Percentiles rank a stretch among this genome's conserved stretches.
Evolutionary conservation across 176 grass and related monocot species (phyloP).

Genomic region (Musa schizocarpa): DNA sequence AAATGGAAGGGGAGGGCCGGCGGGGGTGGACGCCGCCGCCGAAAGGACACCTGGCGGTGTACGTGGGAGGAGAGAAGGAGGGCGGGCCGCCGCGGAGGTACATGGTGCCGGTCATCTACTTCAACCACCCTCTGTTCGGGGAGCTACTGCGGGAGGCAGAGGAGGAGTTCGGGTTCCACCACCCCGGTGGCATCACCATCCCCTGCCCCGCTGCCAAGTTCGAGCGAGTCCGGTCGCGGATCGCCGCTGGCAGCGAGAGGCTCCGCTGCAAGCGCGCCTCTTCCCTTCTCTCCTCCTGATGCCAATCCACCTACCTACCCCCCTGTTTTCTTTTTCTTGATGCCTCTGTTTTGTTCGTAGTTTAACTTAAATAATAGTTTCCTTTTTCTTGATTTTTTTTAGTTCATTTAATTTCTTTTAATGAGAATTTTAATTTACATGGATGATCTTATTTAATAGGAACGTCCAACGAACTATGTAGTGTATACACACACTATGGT

Average conservation of each 20-base stretch:
- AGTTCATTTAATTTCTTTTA: too few relatives aligned
- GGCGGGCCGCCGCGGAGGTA: constrained; percentile 37
- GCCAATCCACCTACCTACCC: too few relatives aligned
- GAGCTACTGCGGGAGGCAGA: constrained; percentile 83
- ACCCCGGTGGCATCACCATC: constrained; percentile 93
- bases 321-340: too few relatives aligned
- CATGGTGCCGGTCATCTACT: constrained; percentile 80
- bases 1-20: neutral
- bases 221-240: constrained; percentile 43
- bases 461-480: too few relatives aligned
- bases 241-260: constrained; percentile 22
- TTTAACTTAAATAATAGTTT: too few relatives aligned
- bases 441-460: too few relatives aligned
- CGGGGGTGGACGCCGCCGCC: constrained; percentile 24
- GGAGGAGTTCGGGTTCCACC: constrained; percentile 82
- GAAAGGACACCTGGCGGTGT: constrained; percentile 88
- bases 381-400: too few relatives aligned
- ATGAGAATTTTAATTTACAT: too few relatives aligned
- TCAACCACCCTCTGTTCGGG: constrained; percentile 89
- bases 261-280: neutral
- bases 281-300: too few relatives aligned
- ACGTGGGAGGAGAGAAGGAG: constrained; percentile 39
- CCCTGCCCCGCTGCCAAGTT: constrained; percentile 68
- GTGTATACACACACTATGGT: too few relatives aligned
- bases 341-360: too few relatives aligned